phyloP scores from a whole-genome alignment of 2,329 filamentous ascomycete genomes.

The Phoma herbarum region DNA sequence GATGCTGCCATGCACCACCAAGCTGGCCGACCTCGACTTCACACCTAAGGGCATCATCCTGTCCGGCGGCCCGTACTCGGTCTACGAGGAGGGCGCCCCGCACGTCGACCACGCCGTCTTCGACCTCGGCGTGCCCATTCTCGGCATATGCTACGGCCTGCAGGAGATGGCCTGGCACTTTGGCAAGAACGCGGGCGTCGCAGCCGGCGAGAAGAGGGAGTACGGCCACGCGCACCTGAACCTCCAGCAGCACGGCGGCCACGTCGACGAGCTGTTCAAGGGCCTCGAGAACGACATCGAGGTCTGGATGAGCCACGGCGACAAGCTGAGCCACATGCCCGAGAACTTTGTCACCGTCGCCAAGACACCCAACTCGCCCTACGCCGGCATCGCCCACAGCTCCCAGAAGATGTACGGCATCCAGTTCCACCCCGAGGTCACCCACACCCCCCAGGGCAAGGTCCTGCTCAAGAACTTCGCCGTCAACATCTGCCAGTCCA shows the following conservation, averaged over 20 bases:
- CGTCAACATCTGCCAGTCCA: constrained; percentile 79
- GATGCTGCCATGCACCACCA: constrained; percentile 87
- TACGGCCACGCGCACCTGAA: constrained; percentile 76
- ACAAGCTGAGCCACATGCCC: constrained; percentile 81
- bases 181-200: constrained; percentile 67
- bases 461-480: constrained; percentile 83
- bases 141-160: constrained; percentile 70
- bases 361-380: constrained; percentile 77
- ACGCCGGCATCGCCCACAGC: constrained; percentile 79
- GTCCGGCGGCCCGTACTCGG: constrained; percentile 76
- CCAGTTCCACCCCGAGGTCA: constrained; percentile 91
- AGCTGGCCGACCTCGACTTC: constrained; percentile 77
- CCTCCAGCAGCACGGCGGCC: constrained; percentile 63
- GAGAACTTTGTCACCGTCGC: constrained; percentile 77
- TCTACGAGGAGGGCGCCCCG: constrained; percentile 80
- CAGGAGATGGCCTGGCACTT: constrained; percentile 79
- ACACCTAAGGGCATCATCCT: constrained; percentile 86
- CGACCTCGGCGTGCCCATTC: constrained; percentile 71
- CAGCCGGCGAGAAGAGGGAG: constrained; percentile 72
- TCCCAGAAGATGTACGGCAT: constrained; percentile 78
- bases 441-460: constrained; percentile 73
- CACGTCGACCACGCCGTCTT: constrained; percentile 86
- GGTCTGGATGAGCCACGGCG: constrained; percentile 88
- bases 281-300: constrained; percentile 75
- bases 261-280: constrained; percentile 81